These are phyloP conservation scores for Nicotiana otophora DNA, from an alignment of 257 asterid species.

Conservation along the genomic window DNA sequence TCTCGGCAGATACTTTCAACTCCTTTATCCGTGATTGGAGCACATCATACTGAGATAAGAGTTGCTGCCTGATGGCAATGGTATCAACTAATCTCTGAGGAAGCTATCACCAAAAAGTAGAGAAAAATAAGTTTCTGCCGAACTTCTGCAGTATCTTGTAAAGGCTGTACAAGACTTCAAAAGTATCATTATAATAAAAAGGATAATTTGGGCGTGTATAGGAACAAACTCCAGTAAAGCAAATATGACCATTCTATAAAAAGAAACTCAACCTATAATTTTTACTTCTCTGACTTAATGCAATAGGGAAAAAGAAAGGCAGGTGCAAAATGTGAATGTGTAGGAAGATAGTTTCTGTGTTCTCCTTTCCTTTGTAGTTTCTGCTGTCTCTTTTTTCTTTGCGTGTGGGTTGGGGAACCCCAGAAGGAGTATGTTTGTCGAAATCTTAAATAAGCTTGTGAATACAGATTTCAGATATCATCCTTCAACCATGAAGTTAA, in stretches of 20 bases:
- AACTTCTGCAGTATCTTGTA: background rate
- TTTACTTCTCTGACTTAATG: background rate
- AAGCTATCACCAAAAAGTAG: slow-evolving; percentile 45
- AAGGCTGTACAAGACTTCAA: background rate
- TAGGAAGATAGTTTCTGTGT: background rate
- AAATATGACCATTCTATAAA: background rate
- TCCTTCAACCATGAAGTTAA: background rate
- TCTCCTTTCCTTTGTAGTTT: background rate
- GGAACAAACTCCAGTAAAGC: background rate
- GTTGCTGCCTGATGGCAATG: slow-evolving; percentile 69
- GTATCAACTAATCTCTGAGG: slow-evolving; percentile 71
- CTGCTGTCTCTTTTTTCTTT: background rate
- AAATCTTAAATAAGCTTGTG: background rate
- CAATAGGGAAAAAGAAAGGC: background rate
- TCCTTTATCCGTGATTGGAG: slow-evolving; percentile 90
- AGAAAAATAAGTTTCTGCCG: slow-evolving; percentile 4
- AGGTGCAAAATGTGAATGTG: background rate
- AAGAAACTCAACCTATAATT: background rate
- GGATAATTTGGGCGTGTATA: background rate
- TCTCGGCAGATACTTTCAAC: slow-evolving; percentile 73
- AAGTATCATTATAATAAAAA: background rate
- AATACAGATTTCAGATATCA: background rate
- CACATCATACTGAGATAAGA: slow-evolving; percentile 79
- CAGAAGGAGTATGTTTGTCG: background rate
- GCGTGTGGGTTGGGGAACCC: background rate